Evolutionary conservation across 352 stramenopile species (phyloP).

Genomic region (Peronospora destructor): DNA sequence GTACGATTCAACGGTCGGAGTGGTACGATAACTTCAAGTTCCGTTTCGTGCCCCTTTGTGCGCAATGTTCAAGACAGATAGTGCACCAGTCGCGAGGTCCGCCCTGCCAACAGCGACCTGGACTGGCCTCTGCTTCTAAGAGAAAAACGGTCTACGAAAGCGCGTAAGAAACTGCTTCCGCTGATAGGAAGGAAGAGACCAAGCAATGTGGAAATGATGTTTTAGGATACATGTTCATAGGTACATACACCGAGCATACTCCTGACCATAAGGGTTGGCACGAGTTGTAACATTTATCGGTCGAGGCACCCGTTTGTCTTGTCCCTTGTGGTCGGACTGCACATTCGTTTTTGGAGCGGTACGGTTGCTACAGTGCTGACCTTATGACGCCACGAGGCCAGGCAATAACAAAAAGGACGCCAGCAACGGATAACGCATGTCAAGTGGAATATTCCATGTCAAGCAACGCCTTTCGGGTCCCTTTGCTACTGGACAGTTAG

Average conservation of each 20-base stretch:
- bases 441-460: conserved; percentile 36
- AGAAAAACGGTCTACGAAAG: conserved; percentile 15
- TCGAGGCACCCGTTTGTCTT: background rate
- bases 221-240: background rate
- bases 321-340: conserved; percentile 3
- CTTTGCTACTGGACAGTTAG: conserved; percentile 18
- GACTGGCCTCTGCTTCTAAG: conserved; percentile 5
- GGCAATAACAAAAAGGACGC: conserved; percentile 25
- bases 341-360: background rate
- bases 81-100: conserved; percentile 7
- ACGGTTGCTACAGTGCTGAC: conserved; percentile 23
- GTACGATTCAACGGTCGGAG: conserved; percentile 24
- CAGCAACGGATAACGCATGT: conserved; percentile 32
- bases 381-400: conserved; percentile 25
- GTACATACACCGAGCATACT: background rate
- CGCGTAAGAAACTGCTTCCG: conserved; percentile 25
- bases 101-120: conserved; percentile 9
- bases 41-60: conserved; percentile 29
- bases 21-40: conserved; percentile 28
- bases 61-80: conserved; percentile 6
- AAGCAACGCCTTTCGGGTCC: conserved; percentile 20
- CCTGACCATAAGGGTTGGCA: background rate
- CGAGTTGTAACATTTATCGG: background rate
- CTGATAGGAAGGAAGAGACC: conserved; percentile 11
- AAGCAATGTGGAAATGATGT: background rate